phyloP scores from a whole-genome alignment of 176 grass and related monocot genomes.

The Bonia amplexicaulis region DNA sequence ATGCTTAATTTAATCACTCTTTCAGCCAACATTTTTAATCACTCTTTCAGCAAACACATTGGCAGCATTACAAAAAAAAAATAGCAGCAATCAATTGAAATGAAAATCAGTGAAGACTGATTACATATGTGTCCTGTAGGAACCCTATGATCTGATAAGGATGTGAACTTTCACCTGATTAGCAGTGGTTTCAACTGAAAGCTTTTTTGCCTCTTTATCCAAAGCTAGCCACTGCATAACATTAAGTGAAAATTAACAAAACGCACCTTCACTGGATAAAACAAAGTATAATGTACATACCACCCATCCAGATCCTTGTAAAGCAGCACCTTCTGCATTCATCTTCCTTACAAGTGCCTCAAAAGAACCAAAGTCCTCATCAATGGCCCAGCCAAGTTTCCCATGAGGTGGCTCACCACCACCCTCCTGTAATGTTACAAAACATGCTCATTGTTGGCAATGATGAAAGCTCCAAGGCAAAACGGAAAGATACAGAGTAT shows the following conservation, averaged over 20 bases:
- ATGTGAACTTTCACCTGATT: conserved; percentile 71
- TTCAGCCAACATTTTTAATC: background rate
- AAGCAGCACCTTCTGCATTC: conserved; percentile 84
- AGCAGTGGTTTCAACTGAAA: conserved; percentile 90
- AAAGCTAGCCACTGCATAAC: conserved; percentile 79
- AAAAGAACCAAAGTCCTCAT: conserved; percentile 86
- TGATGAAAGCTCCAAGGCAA: background rate
- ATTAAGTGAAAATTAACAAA: conserved; percentile 15
- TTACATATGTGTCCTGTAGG: background rate
- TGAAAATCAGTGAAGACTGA: background rate
- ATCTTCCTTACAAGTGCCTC: conserved; percentile 88
- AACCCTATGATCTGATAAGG: conserved; percentile 1
- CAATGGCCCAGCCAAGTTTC: conserved; percentile 87
- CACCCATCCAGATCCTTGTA: conserved; percentile 99
- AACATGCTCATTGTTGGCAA: background rate
- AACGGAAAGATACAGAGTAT: background rate
- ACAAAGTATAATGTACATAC: conserved; percentile 41
- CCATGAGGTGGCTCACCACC: conserved; percentile 81
- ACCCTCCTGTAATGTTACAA: conserved; percentile 64
- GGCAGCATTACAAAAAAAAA: background rate
- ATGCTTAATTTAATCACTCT: conserved; percentile 14
- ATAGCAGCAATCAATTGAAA: background rate
- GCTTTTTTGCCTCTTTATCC: conserved; percentile 86
- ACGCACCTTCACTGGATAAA: background rate
- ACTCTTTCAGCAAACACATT: background rate